These are phyloP conservation scores for Coniochaeta prunicola DNA, from an alignment of 2,329 filamentous ascomycete genomes.

Conservation along the genomic window DNA sequence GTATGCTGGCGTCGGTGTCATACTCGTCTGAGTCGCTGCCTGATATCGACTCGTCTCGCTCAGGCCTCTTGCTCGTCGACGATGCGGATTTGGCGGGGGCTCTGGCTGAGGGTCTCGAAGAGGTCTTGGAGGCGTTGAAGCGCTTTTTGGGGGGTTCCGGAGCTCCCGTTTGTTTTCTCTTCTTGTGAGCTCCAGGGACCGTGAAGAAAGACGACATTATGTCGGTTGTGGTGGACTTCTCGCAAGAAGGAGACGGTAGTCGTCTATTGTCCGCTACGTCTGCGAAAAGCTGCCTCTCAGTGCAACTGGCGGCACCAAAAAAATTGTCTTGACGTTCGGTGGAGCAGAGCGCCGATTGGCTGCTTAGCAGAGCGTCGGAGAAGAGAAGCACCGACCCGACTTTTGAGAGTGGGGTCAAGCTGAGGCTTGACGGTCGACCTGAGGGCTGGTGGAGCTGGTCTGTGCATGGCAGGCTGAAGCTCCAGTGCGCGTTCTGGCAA, in stretches of 20 bases:
- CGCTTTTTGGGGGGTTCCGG: conserved; percentile 53
- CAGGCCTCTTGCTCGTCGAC: conserved; percentile 35
- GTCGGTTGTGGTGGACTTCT: conserved; percentile 9
- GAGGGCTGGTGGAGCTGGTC: conserved; percentile 1
- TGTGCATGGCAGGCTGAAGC: conserved; percentile 3
- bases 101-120: conserved; percentile 34
- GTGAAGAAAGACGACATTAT: conserved; percentile 96
- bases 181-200: conserved; percentile 75
- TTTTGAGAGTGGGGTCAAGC: not conserved
- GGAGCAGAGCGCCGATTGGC: not conserved
- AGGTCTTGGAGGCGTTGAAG: conserved; percentile 39
- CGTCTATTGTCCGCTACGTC: not conserved
- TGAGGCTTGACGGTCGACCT: not conserved
- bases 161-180: conserved; percentile 67
- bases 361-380: not conserved
- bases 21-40: conserved; percentile 72
- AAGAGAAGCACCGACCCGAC: not conserved
- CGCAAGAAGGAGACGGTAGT: not conserved
- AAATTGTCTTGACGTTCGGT: not conserved
- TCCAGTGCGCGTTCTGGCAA: conserved; percentile 3
- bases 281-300: not conserved
- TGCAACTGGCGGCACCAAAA: conserved; percentile 1
- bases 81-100: conserved; percentile 30
- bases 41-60: conserved; percentile 59
- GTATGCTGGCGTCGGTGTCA: conserved; percentile 30